phyloP scores from a whole-genome alignment of 2,329 filamentous ascomycete genomes.

The Coniella lustricola region DNA sequence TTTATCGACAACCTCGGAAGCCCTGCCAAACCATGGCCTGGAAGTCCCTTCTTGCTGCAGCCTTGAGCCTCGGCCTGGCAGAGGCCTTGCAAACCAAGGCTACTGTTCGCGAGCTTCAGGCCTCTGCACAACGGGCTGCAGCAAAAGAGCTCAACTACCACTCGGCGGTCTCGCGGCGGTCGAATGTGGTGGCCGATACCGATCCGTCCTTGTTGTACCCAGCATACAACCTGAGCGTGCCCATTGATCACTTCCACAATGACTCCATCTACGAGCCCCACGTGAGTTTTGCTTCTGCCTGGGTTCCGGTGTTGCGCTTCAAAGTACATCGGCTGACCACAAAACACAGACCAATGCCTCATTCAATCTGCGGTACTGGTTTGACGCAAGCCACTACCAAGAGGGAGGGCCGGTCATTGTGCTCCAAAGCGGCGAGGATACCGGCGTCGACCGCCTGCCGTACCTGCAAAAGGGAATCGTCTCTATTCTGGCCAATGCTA shows the following conservation, averaged over 20 bases:
- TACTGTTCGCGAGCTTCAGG: constrained; percentile 7
- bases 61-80: constrained; percentile 5
- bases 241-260: constrained; percentile 79
- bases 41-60: background rate
- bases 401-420: constrained; percentile 76
- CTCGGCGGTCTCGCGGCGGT: background rate
- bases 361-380: constrained; percentile 75
- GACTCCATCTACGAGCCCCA: constrained; percentile 73
- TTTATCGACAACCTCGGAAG: background rate
- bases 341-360: constrained; percentile 40
- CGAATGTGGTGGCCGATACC: background rate
- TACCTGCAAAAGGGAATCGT: constrained; percentile 75
- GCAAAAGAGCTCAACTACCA: constrained; percentile 3
- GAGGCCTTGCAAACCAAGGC: constrained; percentile 10
- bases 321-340: background rate
- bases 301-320: too few relatives aligned
- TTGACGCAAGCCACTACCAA: constrained; percentile 69
- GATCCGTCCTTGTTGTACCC: constrained; percentile 25
- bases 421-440: constrained; percentile 65
- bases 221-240: constrained; percentile 37
- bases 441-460: constrained; percentile 53
- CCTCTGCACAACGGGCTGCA: background rate
- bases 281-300: constrained; percentile 11
- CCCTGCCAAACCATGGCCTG: background rate
- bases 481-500: constrained; percentile 61